Evolutionary conservation across 208 protist genomes (phyloP), one percentile per base, ranked within the genome.

Genomic region (Leishmania martiniquensis): DNA sequence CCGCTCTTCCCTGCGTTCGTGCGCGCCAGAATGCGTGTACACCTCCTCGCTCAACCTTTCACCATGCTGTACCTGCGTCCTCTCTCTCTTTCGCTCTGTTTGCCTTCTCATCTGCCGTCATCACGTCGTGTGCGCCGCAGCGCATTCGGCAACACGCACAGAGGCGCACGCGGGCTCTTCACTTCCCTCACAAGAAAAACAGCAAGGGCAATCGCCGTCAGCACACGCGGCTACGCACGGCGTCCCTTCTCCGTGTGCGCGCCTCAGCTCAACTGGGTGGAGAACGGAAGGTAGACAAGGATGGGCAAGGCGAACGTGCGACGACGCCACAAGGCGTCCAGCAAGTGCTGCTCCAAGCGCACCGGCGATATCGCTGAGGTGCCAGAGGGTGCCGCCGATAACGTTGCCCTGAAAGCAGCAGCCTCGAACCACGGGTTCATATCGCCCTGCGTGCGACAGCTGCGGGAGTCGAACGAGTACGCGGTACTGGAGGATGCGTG

Each of bases 401-500:
- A 55, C 49, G 29, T 54, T n/a, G 49, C 13, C 4, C 45, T 25
- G 29, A 39, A 25, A 54, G 32, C 45, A 29, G 68, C 68, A 3
- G n/a, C n/a, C 25, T 15, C 10, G n/a, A 39, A 2, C 66, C 42
- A 45, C n/a, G 6, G 42, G 29, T 70, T 25, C 63, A 65, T 87
- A 17, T 80, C 81, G 2, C 76, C 78, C 29, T 95, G 88, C 76
- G 79, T 92, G 32, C 80, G 74, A 25, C 87, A 89, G 49, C 84
- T 95, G 25, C 78, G 66, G 12, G 72, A 82, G 62, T 65, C 85
- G 10, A 72, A 25, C 13, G 73, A 89, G 10, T 95, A 84, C 72
- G 65, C 70, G 4, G 78, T 77, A 13, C 66, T 95, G 22, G 89
- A 91, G 75, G 91, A 95, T 20, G 88, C 83, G 44, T 93, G 89